A percentile compares a stretch with the other conserved stretches of the same genome.
These are phyloP conservation scores for Fraxinus angustifolia DNA, from an alignment of 305 asterid species.

Conservation along the genomic window DNA sequence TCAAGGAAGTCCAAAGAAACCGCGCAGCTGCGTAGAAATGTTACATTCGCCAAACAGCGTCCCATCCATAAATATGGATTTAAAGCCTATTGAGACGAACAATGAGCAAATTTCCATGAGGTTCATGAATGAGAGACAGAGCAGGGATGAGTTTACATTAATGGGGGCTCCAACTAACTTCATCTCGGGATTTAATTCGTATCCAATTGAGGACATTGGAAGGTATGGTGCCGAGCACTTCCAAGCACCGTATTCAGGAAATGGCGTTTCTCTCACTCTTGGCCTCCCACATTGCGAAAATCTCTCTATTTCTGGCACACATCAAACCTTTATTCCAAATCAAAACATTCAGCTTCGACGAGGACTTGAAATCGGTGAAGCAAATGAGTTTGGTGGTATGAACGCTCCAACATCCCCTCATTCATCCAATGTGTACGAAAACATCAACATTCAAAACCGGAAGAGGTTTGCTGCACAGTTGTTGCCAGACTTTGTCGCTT, in stretches of 20 bases:
- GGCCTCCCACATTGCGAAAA: slow-evolving; percentile 88
- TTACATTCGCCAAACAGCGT: slow-evolving; percentile 13
- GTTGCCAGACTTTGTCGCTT: slow-evolving; percentile 80
- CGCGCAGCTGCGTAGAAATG: slow-evolving; percentile 25
- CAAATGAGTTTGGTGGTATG: slow-evolving; percentile 43
- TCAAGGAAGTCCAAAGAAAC: slow-evolving; percentile 72
- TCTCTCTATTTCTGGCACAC: slow-evolving; percentile 49
- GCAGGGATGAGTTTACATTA: slow-evolving; percentile 55
- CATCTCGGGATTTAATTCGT: slow-evolving; percentile 84
- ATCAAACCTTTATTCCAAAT: slow-evolving; percentile 57
- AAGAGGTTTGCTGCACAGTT: slow-evolving; percentile 76
- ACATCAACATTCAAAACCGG: slow-evolving; percentile 58
- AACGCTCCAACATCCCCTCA: slow-evolving; percentile 45
- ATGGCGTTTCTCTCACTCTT: slow-evolving; percentile 74
- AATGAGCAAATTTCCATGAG: slow-evolving; percentile 43
- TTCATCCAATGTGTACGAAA: slow-evolving; percentile 55
- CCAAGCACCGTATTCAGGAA: slow-evolving; percentile 61
- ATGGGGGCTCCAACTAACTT: slow-evolving; percentile 80
- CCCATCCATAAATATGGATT: slow-evolving; percentile 42
- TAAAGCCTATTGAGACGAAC: slow-evolving; percentile 29
- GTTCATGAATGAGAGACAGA: slow-evolving; percentile 52
- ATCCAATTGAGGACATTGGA: slow-evolving; percentile 72
- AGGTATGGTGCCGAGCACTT: slow-evolving; percentile 64
- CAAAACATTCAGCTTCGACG: slow-evolving; percentile 47
- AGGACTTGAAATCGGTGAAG: slow-evolving; percentile 50